Base-by-base conservation (phyloP, 2,329 filamentous ascomycete species). In the Gyromitra esculenta region DNA sequence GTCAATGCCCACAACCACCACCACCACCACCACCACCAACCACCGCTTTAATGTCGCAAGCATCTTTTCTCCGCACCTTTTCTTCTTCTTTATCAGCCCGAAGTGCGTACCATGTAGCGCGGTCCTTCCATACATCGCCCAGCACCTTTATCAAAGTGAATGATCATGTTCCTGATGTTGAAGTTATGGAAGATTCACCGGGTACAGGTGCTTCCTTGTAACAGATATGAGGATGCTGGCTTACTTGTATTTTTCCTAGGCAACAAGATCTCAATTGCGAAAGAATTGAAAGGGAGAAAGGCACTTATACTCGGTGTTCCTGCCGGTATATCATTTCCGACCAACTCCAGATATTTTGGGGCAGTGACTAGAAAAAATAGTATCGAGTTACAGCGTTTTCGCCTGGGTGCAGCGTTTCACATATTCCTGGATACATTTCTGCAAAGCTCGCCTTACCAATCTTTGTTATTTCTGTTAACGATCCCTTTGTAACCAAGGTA, bases 261-360 rank as follows among this genome's bases (percentile, higher is more conserved):
- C 77, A 96, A 94, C 88, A 96, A 94, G 85, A 90, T 98, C 84
- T 95, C 93, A 85, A 87, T 98, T 76, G 89, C 92, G 80, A 88
- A 91, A 79, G 93, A 96, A 85, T 87, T 96, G 79, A 83, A 75
- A 15, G 78, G 77, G n/a, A 76, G 78, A 52, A 78, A 77, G 66
- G 80, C 79, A 1, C 73, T 81, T 63, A 77, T 81, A 45, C 74
- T 81, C 21, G 80, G 80, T 4, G 80, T 81, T 21, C 80, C 80
- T n/a, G 80, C 76, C 41, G 79, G 79, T 80, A 79, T 18, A 83
- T 79, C 7, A 54, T 37, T 66, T 5, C 74, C 57, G 25, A 15
- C 56, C 45, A 13, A 37, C 9, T 43, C 9, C 25, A 4, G 21
- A 25, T n/a, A 35, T 52, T 35, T n/a, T 25, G 31, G 9, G 13